Evolutionary conservation across 805 yeast species (phyloP).

Genomic region (Saccharomycopsis sp.): DNA sequence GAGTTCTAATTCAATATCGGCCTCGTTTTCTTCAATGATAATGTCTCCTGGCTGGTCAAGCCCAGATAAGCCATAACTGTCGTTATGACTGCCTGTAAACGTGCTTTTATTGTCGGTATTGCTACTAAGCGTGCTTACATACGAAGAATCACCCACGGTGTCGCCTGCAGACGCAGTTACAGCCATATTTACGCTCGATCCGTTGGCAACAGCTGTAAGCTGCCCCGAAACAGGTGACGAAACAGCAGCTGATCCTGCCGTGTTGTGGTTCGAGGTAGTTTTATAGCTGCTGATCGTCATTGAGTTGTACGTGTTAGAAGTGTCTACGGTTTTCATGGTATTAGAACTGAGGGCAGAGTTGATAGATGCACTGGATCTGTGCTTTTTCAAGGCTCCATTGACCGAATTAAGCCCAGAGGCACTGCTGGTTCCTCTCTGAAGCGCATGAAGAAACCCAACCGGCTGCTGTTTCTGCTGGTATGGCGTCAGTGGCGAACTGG

Average conservation of each 20-base stretch:
- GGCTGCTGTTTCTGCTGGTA: slow-evolving; percentile 15
- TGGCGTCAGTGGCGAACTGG: background rate
- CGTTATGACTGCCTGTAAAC: background rate
- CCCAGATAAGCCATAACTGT: background rate
- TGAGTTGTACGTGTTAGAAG: slow-evolving; percentile 16
- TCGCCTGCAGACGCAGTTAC: no score
- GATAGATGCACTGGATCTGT: slow-evolving; percentile 16
- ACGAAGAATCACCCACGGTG: background rate
- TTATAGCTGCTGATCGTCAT: slow-evolving; percentile 6
- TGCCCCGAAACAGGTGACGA: background rate
- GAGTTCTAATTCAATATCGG: slow-evolving; percentile 55
- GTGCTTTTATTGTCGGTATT: background rate
- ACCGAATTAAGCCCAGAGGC: background rate
- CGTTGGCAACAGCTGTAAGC: background rate
- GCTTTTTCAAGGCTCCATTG: slow-evolving; percentile 8
- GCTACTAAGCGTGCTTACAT: background rate
- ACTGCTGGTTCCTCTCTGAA: slow-evolving; percentile 16
- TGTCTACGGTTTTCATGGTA: slow-evolving; percentile 18
- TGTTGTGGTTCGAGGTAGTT: background rate
- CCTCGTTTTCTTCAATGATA: slow-evolving; percentile 32
- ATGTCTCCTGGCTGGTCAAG: background rate
- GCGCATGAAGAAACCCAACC: slow-evolving; percentile 19
- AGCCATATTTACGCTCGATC: no score
- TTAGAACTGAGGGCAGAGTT: slow-evolving; percentile 15
- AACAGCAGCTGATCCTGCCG: background rate